Conservation (phyloP, 352 stramenopile species). For the Saprolegnia diclina region DNA sequence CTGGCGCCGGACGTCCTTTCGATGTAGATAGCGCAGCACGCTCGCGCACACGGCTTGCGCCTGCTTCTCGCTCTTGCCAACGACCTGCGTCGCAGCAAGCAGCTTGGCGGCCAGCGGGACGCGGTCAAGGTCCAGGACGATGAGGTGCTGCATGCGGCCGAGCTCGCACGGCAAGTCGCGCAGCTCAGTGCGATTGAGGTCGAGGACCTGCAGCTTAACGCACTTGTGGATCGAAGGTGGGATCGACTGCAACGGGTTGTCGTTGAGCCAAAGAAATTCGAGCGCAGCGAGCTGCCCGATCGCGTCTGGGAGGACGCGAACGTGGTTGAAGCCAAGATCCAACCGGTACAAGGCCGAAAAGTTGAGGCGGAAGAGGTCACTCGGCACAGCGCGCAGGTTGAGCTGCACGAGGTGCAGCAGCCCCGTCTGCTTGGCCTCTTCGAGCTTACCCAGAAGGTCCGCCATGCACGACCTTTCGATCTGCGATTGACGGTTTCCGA, state of each 20-base stretch:
- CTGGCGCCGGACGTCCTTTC: constrained; percentile 54
- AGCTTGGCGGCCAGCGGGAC: constrained; percentile 65
- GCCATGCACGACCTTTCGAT: neutral
- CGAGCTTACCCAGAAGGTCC: constrained; percentile 31
- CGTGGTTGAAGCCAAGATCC: constrained; percentile 78
- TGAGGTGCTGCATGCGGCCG: constrained; percentile 50
- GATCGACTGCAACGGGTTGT: constrained; percentile 66
- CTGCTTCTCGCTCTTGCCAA: neutral
- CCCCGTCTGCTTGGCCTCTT: constrained; percentile 52
- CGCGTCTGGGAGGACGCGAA: constrained; percentile 47
- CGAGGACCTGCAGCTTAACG: constrained; percentile 57
- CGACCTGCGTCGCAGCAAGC: constrained; percentile 27
- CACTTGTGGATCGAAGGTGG: constrained; percentile 57
- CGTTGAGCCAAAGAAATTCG: constrained; percentile 76
- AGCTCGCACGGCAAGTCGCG: constrained; percentile 57
- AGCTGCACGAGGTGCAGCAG: constrained; percentile 53
- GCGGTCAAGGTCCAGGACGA: constrained; percentile 62
- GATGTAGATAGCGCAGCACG: constrained; percentile 48
- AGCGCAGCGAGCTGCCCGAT: constrained; percentile 53
- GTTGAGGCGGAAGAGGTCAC: constrained; percentile 34
- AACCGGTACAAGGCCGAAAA: constrained; percentile 52
- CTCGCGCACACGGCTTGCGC: constrained; percentile 34
- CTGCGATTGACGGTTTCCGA: too few relatives aligned
- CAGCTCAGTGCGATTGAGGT: constrained; percentile 64
- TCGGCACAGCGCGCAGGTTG: constrained; percentile 39